Evolutionary conservation across 140 eudicot genomes (phyloP).

Genomic region (Artemisia princeps): DNA sequence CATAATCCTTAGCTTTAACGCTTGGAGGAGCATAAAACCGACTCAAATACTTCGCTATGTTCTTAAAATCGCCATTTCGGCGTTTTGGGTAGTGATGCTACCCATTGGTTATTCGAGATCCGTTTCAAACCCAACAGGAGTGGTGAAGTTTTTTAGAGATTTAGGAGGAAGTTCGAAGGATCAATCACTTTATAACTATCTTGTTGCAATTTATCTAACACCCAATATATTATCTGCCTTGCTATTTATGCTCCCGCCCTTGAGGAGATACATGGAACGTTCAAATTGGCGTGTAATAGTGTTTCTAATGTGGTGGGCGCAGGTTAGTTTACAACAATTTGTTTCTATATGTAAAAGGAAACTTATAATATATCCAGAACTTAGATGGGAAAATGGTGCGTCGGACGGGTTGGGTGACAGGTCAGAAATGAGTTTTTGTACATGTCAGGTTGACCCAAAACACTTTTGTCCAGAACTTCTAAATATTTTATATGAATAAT

Average conservation of each 20-base stretch:
- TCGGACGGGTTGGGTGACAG: background rate
- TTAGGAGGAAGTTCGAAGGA: constrained; percentile 54
- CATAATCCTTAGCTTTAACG: constrained; percentile 66
- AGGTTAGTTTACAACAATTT: constrained; percentile 42
- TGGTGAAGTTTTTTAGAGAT: constrained; percentile 52
- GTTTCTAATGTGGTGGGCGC: constrained; percentile 96
- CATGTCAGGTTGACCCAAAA: background rate
- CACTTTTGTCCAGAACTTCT: background rate
- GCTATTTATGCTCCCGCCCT: constrained; percentile 68
- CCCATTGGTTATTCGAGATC: constrained; percentile 79
- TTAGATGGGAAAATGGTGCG: constrained; percentile 1
- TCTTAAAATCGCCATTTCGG: constrained; percentile 61
- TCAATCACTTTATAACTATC: constrained; percentile 54
- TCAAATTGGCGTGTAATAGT: constrained; percentile 63
- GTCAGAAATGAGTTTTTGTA: background rate
- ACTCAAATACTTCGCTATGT: constrained; percentile 83
- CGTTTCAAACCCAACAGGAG: constrained; percentile 65
- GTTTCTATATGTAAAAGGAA: background rate
- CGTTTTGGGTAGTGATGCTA: constrained; percentile 82
- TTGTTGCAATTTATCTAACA: constrained; percentile 69
- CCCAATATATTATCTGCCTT: constrained; percentile 69
- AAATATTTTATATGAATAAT: background rate
- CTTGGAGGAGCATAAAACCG: constrained; percentile 83
- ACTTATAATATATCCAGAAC: background rate
- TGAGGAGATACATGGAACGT: constrained; percentile 84